These are phyloP conservation scores for Patellifolia procumbens DNA, from an alignment of 179 eudicot genomes.

Conservation along the genomic window DNA sequence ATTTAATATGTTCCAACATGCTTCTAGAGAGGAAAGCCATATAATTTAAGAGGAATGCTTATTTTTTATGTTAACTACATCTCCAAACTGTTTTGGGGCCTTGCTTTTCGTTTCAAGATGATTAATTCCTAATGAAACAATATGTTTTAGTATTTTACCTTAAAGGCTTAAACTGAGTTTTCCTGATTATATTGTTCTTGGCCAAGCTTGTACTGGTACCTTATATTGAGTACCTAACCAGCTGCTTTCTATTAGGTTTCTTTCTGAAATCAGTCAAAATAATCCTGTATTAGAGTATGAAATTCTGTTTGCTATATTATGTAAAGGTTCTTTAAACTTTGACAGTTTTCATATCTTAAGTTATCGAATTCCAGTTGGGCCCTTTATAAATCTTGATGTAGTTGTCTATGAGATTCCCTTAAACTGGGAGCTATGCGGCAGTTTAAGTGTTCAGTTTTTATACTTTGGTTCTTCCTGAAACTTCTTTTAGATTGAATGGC, in stretches of 20 bases:
- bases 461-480: not conserved
- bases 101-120: not conserved
- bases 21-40: not conserved
- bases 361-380: not conserved
- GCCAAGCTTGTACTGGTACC: too few species aligned
- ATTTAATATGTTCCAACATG: not conserved
- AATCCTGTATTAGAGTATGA: too few species aligned
- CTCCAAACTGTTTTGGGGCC: not conserved
- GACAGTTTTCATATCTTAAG: not conserved
- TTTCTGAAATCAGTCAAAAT: too few species aligned
- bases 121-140: not conserved
- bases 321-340: not conserved
- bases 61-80: not conserved
- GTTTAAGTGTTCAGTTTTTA: not conserved
- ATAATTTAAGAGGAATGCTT: not conserved
- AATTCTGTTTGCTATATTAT: too few species aligned
- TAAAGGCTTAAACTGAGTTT: not conserved
- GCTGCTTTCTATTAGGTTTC: not conserved
- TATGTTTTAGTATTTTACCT: not conserved
- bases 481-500: not conserved
- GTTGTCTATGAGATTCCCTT: not conserved
- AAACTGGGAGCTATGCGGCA: constrained; percentile 7
- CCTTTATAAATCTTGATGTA: not conserved
- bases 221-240: constrained; percentile 8
- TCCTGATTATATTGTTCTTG: too few species aligned